Evolutionary conservation across 139 green algal species (phyloP), one percentile per base, ranked within the genome.

Genomic region (Volvox africanus): DNA sequence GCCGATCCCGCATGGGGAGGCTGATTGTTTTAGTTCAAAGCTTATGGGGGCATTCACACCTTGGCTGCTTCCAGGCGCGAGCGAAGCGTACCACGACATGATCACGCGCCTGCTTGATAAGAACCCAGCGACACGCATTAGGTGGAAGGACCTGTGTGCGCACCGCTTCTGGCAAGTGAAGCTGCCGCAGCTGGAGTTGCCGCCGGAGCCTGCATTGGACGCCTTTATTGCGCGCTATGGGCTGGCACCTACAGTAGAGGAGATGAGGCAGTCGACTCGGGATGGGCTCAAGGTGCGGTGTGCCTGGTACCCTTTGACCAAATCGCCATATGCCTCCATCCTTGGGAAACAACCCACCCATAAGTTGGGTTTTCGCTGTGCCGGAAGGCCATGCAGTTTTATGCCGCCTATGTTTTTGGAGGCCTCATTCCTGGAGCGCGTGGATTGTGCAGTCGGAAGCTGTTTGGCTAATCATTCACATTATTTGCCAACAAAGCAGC

Each of bases 61-160:
- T 55, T 55, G 44, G 44, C 44, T 73, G 65, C 65, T 73, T 55
- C 22, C 94, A 97, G 96, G 94, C 73, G 90, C 92, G 2, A 95
- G 89, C 19, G 76, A 89, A 1, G 96, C 97, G 82, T 97, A 99
- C 36, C 76, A 92, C 0, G 95, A 98, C 80, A 93, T 99, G 33
- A 93, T 99, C 17, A 67, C 28, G 1, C 91, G 95, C 11, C 93
- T 99, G 75, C 92, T 99, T 82, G 95, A 97, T 79, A 99, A 99
- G 89, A 96, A 99, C 87, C 97, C 97, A 11, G 94, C 93, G 0
- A 95, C 88, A 1, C 93, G 97, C 37, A 95, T 97, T 67, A 93
- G 89, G 28, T 97, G 95, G 96, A 80, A 88, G 89, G 96, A 97
- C 82, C 79, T 98, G 81, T 91, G 93, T 19, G 82, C 79, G 44